Evolutionary conservation across 805 yeast genomes (phyloP).

Genomic region (Zygoascus bituminiphila): DNA sequence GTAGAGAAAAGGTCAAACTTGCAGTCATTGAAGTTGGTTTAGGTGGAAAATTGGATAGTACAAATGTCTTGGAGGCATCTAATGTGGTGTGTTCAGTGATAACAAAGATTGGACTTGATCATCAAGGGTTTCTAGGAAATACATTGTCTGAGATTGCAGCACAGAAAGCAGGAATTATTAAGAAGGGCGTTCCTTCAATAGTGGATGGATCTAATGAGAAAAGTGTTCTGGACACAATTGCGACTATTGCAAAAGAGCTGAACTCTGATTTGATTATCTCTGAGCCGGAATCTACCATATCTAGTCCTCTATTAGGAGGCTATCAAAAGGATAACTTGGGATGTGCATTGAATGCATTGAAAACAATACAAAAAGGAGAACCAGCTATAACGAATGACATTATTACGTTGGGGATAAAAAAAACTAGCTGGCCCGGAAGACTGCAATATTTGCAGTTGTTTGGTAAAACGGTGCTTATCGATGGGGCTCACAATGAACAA

Average conservation of each 20-base stretch:
- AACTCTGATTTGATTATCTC: not conserved
- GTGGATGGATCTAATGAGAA: constrained; percentile 60
- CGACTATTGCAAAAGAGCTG: not conserved
- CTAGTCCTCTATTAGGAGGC: constrained; percentile 56
- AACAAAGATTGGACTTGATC: constrained; percentile 82
- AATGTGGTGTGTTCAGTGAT: constrained; percentile 61
- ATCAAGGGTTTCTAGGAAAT: constrained; percentile 65
- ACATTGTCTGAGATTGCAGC: constrained; percentile 57
- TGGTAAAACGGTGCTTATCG: constrained; percentile 44
- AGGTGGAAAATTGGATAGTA: constrained; percentile 86
- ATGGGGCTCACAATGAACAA: constrained; percentile 88
- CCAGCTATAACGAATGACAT: constrained; percentile 28
- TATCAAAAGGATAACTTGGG: constrained; percentile 68
- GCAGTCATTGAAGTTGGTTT: constrained; percentile 92
- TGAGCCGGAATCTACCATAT: not conserved
- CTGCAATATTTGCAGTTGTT: constrained; percentile 43
- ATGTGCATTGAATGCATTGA: constrained; percentile 53
- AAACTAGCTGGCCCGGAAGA: constrained; percentile 81
- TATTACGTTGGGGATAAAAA: constrained; percentile 44
- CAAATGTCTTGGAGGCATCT: constrained; percentile 47
- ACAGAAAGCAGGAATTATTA: constrained; percentile 85
- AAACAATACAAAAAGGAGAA: constrained; percentile 24
- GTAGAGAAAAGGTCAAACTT: constrained; percentile 47
- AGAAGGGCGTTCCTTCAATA: constrained; percentile 50
- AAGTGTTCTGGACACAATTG: constrained; percentile 34